These are phyloP conservation scores for Venturia effusa DNA, from an alignment of 2,329 filamentous ascomycete species.

Conservation along the genomic window DNA sequence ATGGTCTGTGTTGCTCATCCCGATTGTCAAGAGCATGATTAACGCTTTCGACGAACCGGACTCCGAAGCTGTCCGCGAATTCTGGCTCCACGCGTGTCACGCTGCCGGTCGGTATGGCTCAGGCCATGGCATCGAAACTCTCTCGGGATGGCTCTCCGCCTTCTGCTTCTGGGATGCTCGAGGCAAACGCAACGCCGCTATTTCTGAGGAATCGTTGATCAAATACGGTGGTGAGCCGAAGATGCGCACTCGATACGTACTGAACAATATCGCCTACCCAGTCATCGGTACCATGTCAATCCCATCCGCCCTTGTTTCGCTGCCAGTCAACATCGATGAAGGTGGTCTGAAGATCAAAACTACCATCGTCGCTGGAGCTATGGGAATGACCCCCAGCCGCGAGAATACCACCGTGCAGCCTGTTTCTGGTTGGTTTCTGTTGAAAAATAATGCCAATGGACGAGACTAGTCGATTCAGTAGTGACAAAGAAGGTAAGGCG, in stretches of 20 bases:
- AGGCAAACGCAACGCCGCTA: too few relatives aligned
- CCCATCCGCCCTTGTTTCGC: too few relatives aligned
- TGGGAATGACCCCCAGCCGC: conserved; percentile 8
- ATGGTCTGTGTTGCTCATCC: conserved; percentile 31
- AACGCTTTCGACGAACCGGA: conserved; percentile 27
- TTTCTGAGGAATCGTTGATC: too few relatives aligned
- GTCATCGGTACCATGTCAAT: too few relatives aligned
- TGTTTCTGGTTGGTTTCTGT: background rate
- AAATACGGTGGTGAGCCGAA: too few relatives aligned
- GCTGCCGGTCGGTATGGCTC: background rate
- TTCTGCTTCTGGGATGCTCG: conserved; percentile 16
- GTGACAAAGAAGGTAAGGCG: too few relatives aligned
- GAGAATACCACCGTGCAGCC: background rate
- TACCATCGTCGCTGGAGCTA: conserved; percentile 13
- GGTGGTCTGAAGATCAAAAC: too few relatives aligned
- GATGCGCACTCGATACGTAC: too few relatives aligned
- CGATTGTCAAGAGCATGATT: conserved; percentile 37
- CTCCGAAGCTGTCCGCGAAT: background rate
- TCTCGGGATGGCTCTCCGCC: conserved; percentile 15
- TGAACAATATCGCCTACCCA: conserved; percentile 6
- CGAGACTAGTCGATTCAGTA: too few relatives aligned
- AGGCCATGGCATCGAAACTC: background rate
- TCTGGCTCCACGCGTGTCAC: background rate
- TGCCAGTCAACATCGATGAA: too few relatives aligned
- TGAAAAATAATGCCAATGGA: background rate